A percentile compares a stretch with the other conserved stretches of the same genome.
phyloP scores from a whole-genome alignment of 257 asterid species.

The Capsicum baccatum region DNA sequence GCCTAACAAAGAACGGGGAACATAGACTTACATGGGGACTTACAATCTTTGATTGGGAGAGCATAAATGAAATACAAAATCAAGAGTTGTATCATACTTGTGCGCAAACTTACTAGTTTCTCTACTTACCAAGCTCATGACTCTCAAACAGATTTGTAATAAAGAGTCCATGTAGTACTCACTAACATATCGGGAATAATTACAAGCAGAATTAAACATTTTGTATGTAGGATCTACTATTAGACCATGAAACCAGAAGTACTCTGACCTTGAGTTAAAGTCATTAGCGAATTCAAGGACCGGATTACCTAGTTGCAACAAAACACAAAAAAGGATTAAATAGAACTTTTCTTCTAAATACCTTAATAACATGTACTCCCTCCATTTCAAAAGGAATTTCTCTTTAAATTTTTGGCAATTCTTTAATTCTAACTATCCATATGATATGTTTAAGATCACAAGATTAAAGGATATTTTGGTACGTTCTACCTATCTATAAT shows the following conservation, averaged over 20 bases:
- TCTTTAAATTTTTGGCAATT: too few species aligned
- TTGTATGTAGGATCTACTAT: constrained; percentile 68
- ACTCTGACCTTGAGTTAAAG: constrained; percentile 71
- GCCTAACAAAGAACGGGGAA: neutral
- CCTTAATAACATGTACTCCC: neutral
- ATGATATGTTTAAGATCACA: too few species aligned
- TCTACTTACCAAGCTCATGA: constrained; percentile 56
- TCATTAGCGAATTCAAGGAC: constrained; percentile 66
- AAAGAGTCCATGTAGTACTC: constrained; percentile 59
- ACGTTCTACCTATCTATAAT: too few species aligned
- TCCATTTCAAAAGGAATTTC: too few species aligned
- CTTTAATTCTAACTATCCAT: too few species aligned
- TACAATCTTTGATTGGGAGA: constrained; percentile 64
- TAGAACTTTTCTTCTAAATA: neutral
- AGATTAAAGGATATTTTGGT: too few species aligned
- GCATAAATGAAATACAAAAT: constrained; percentile 68
- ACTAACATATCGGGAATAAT: constrained; percentile 68
- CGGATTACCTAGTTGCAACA: constrained; percentile 74
- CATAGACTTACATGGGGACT: constrained; percentile 55
- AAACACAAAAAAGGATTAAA: neutral
- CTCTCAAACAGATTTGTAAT: constrained; percentile 53
- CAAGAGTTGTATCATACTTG: constrained; percentile 70
- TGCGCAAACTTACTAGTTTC: constrained; percentile 73
- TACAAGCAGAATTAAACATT: constrained; percentile 59
- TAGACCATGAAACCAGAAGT: constrained; percentile 79